These are phyloP conservation scores for Fusarium robinianum DNA, from an alignment of 2,329 filamentous ascomycete genomes.

Conservation along the genomic window DNA sequence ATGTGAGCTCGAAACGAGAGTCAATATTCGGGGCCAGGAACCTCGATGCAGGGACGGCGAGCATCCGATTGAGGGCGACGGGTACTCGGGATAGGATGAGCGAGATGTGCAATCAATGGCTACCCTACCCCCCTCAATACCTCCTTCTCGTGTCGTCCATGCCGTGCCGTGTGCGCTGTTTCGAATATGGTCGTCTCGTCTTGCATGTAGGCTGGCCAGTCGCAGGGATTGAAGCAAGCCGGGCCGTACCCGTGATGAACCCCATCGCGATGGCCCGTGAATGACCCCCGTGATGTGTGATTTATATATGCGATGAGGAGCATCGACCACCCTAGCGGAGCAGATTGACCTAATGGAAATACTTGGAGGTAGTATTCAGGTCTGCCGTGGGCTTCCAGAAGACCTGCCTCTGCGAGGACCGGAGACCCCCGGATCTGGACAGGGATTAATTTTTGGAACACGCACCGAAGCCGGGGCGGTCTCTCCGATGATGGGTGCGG, in stretches of 20 bases:
- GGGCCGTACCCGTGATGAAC: slow-evolving; percentile 1
- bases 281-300: slow-evolving; percentile 1
- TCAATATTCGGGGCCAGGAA: no score
- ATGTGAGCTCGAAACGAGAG: no score
- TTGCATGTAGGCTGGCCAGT: slow-evolving; percentile 5
- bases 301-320: background rate
- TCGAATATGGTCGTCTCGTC: background rate
- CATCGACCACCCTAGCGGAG: slow-evolving; percentile 16
- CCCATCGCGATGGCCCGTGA: slow-evolving; percentile 3
- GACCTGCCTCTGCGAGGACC: no score
- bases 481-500: background rate
- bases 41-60: background rate
- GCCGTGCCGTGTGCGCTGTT: no score
- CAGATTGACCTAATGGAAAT: slow-evolving; percentile 23
- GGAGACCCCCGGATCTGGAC: no score
- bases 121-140: no score
- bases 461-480: slow-evolving; percentile 8
- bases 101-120: background rate
- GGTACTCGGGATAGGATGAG: no score
- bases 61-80: slow-evolving; percentile 3
- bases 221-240: background rate
- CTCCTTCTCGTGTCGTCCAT: background rate
- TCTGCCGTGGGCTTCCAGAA: slow-evolving; percentile 1
- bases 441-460: no score
- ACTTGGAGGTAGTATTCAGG: background rate